Conservation (phyloP, 495 filamentous ascomycete species). For the Lepraria neglecta region DNA sequence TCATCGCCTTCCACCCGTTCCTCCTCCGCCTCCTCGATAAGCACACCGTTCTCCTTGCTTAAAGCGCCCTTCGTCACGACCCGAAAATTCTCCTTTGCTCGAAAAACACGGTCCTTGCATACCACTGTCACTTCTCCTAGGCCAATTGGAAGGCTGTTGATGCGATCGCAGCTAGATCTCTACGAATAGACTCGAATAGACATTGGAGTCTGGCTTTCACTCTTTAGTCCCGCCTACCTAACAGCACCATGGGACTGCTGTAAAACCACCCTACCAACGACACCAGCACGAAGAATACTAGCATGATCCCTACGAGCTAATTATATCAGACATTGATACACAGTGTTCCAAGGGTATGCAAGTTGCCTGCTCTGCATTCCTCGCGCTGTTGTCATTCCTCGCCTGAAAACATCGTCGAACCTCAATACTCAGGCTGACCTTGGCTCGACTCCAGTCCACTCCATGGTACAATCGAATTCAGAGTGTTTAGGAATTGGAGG, state of each 20-base stretch:
- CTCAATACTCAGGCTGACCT: conserved; percentile 3
- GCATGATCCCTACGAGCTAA: not conserved
- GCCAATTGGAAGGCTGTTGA: too few species aligned
- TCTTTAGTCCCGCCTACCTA: too few species aligned
- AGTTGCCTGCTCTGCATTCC: conserved; percentile 13
- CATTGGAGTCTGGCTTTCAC: too few species aligned
- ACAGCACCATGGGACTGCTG: too few species aligned
- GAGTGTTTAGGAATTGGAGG: conserved; percentile 12
- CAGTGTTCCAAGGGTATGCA: conserved; percentile 14
- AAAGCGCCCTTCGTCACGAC: too few species aligned
- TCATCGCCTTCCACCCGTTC: not conserved
- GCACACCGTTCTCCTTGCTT: not conserved
- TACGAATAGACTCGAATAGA: too few species aligned
- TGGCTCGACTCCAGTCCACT: conserved; percentile 8
- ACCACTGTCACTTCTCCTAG: too few species aligned
- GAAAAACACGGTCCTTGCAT: too few species aligned
- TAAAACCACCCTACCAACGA: not conserved
- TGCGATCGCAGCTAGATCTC: too few species aligned
- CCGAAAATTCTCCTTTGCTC: too few species aligned
- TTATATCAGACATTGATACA: conserved; percentile 1
- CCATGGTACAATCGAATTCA: conserved; percentile 11
- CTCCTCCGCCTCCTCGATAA: not conserved
- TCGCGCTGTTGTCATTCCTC: conserved; percentile 17
- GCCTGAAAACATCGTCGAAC: conserved; percentile 10
- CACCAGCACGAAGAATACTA: conserved; percentile 6